Percentiles rank a stretch among this genome's conserved stretches.
phyloP scores from a whole-genome alignment of 2,329 filamentous ascomycete genomes.

The Coniella vitis region DNA sequence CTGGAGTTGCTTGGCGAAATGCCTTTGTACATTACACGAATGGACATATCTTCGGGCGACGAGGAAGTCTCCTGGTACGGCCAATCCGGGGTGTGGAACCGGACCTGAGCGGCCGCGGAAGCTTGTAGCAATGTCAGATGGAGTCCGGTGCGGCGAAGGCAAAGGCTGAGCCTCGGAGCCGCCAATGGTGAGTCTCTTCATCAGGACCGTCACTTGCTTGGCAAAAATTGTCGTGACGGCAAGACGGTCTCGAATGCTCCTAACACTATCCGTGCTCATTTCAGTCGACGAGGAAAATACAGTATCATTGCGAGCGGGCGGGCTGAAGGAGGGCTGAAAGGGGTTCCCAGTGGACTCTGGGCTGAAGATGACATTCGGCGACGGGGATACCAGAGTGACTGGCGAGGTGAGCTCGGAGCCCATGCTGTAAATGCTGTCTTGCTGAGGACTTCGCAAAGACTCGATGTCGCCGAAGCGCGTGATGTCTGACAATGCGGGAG shows the following conservation, averaged over 20 bases:
- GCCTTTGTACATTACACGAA: conserved; percentile 5
- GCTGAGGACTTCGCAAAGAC: conserved; percentile 6
- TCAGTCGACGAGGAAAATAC: conserved; percentile 33
- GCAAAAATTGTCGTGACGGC: conserved; percentile 13
- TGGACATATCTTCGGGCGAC: conserved; percentile 21
- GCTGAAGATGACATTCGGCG: conserved; percentile 8
- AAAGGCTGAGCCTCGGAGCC: conserved; percentile 6
- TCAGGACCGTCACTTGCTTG: conserved; percentile 27
- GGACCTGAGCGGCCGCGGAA: conserved; percentile 6
- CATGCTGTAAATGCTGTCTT: conserved; percentile 1
- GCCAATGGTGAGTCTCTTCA: conserved; percentile 24
- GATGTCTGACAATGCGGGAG: conserved; percentile 8
- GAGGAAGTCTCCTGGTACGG: conserved; percentile 45
- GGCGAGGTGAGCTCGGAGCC: conserved; percentile 10
- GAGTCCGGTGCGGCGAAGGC: conserved; percentile 6
- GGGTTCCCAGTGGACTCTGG: conserved; percentile 1
- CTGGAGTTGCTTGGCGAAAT: conserved; percentile 9
- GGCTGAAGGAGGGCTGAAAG: conserved; percentile 17
- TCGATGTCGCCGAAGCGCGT: conserved; percentile 4
- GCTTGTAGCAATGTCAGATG: conserved; percentile 18
- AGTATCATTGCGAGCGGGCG: conserved; percentile 25
- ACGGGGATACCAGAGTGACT: conserved; percentile 7
- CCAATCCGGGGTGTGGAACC: conserved; percentile 21
- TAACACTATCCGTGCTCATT: conserved; percentile 30
- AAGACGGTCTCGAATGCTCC: conserved; percentile 25